Conservation (phyloP, 306 rosid genomes). For the Lupinus albus region DNA sequence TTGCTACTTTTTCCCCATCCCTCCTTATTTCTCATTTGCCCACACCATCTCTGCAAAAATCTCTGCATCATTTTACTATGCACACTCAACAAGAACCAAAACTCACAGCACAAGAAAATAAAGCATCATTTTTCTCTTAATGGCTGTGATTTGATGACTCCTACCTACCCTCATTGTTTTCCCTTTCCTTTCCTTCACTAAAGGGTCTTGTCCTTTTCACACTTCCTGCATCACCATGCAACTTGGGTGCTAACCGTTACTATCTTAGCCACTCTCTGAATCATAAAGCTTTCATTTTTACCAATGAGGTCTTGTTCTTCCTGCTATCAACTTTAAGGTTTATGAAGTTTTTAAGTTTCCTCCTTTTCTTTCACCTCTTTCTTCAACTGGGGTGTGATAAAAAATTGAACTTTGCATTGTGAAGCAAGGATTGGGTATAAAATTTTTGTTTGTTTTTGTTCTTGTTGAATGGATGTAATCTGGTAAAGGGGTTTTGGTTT, state of each 20-base stretch:
- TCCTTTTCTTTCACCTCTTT: background rate
- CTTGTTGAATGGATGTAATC: conserved; percentile 32
- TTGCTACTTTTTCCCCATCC: conserved; percentile 23
- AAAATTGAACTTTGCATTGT: background rate
- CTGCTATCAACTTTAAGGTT: conserved; percentile 34
- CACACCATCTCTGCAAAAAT: conserved; percentile 29
- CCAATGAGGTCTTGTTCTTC: background rate
- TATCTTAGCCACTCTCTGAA: conserved; percentile 38
- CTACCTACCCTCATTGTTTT: conserved; percentile 42
- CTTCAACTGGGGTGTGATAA: conserved; percentile 12
- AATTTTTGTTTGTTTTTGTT: conserved; percentile 1
- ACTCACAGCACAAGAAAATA: background rate
- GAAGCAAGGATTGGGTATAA: conserved; percentile 18
- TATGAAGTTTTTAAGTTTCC: conserved; percentile 15
- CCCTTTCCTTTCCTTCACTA: conserved; percentile 25
- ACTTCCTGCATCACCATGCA: conserved; percentile 37
- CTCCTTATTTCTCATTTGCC: conserved; percentile 12
- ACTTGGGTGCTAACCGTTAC: conserved; percentile 27
- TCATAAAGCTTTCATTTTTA: conserved; percentile 42
- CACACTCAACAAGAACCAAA: conserved; percentile 1
- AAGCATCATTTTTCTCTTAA: conserved; percentile 44
- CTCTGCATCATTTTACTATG: conserved; percentile 24
- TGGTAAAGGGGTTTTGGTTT: conserved; percentile 35
- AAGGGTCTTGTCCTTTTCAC: conserved; percentile 35
- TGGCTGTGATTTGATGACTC: conserved; percentile 45